phyloP scores from a whole-genome alignment of 2,329 filamentous ascomycete species.

The Xylaria sp. region DNA sequence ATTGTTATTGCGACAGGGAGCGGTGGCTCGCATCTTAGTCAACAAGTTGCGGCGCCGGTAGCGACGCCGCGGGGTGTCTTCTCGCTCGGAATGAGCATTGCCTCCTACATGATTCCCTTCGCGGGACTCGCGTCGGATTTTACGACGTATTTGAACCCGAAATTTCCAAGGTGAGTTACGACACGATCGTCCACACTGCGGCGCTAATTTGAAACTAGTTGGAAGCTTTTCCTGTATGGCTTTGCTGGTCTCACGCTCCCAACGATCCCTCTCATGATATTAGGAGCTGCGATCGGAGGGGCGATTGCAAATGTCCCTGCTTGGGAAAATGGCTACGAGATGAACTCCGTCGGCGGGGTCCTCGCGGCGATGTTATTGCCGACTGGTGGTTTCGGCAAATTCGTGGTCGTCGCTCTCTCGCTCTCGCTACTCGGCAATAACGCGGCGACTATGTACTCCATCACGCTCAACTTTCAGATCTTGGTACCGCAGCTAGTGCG shows the following conservation, averaged over 20 bases:
- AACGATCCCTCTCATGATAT: slow-evolving; percentile 63
- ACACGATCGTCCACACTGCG: neutral
- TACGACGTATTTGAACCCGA: slow-evolving; percentile 26
- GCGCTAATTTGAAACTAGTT: slow-evolving; percentile 22
- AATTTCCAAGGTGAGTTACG: slow-evolving; percentile 31
- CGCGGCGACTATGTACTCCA: slow-evolving; percentile 68
- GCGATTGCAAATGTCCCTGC: slow-evolving; percentile 64
- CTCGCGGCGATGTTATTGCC: slow-evolving; percentile 68
- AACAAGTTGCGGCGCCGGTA: slow-evolving; percentile 58
- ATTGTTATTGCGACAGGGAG: slow-evolving; percentile 66
- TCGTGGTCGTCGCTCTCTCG: slow-evolving; percentile 68
- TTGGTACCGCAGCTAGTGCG: slow-evolving; percentile 66
- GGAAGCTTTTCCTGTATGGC: slow-evolving; percentile 63
- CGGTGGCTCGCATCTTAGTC: slow-evolving; percentile 60
- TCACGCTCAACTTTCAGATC: slow-evolving; percentile 73
- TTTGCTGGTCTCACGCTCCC: slow-evolving; percentile 58
- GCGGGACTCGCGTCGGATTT: slow-evolving; percentile 42
- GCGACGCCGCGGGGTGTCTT: slow-evolving; percentile 61
- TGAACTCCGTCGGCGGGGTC: slow-evolving; percentile 66
- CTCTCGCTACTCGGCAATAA: slow-evolving; percentile 69
- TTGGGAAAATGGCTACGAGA: slow-evolving; percentile 65
- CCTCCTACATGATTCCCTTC: slow-evolving; percentile 73
- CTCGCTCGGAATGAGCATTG: slow-evolving; percentile 69
- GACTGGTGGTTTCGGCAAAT: slow-evolving; percentile 69
- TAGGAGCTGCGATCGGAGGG: slow-evolving; percentile 73